Percentiles rank a stretch among this genome's conserved stretches.
Evolutionary conservation across 2,329 filamentous ascomycete genomes (phyloP).

Genomic region (Arthrocladium fulminans): DNA sequence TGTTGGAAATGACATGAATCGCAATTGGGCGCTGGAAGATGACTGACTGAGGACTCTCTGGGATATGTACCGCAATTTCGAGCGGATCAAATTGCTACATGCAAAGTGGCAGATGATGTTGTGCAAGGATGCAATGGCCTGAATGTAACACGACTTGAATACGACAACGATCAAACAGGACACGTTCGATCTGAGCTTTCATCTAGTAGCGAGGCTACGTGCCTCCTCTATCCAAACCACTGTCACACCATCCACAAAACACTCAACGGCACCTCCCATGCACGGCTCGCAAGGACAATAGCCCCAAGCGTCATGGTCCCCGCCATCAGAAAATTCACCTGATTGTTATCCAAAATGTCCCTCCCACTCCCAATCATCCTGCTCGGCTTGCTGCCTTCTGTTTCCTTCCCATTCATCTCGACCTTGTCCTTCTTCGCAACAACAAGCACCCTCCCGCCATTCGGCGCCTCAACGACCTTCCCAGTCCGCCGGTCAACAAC

Average conservation of each 20-base stretch:
- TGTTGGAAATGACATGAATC: neutral
- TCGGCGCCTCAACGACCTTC: constrained; percentile 80
- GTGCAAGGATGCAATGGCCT: neutral
- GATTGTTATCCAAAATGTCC: constrained; percentile 86
- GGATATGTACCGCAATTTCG: too few species aligned
- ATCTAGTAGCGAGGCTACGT: neutral
- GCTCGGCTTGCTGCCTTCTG: constrained; percentile 45
- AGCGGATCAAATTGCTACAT: neutral
- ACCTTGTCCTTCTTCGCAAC: constrained; percentile 1
- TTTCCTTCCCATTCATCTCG: constrained; percentile 14
- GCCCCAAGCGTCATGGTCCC: constrained; percentile 67
- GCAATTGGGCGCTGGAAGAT: neutral
- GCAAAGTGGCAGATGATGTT: neutral
- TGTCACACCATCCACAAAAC: neutral
- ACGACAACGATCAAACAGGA: too few species aligned
- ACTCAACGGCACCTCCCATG: constrained; percentile 4
- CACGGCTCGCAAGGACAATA: constrained; percentile 49
- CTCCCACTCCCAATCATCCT: constrained; percentile 57
- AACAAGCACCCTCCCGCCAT: constrained; percentile 49
- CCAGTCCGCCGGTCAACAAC: constrained; percentile 76
- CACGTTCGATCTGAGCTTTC: neutral
- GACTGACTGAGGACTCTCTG: too few species aligned
- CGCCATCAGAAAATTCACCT: constrained; percentile 90
- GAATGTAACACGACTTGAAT: neutral
- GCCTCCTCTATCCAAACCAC: neutral